Percentiles rank a stretch among this genome's conserved stretches.
These are phyloP conservation scores for Dryas alaskensis DNA, from an alignment of 306 rosid genomes.

Conservation along the genomic window DNA sequence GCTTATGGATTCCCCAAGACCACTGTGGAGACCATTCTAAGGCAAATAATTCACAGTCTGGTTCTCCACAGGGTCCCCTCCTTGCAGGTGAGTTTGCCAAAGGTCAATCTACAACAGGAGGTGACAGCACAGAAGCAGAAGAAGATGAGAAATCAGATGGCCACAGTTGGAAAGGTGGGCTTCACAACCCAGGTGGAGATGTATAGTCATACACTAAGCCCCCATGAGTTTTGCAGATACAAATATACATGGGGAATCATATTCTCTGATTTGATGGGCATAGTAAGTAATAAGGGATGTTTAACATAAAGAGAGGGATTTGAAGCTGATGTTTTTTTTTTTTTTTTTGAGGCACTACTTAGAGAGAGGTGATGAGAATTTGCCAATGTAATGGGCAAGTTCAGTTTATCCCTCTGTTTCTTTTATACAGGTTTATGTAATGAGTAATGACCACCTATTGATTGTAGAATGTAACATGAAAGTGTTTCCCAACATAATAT, in stretches of 20 bases:
- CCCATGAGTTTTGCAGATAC: slow-evolving; percentile 45
- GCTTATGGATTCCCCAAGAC: slow-evolving; percentile 42
- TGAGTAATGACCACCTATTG: slow-evolving; percentile 29
- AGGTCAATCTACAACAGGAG: slow-evolving; percentile 52
- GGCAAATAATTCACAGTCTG: slow-evolving; percentile 42
- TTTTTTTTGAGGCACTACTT: slow-evolving; percentile 21
- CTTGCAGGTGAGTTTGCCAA: slow-evolving; percentile 44
- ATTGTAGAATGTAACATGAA: slow-evolving; percentile 29
- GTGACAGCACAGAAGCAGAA: slow-evolving; percentile 58
- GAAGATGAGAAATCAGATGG: slow-evolving; percentile 80
- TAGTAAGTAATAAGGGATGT: slow-evolving; percentile 28
- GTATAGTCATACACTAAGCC: slow-evolving; percentile 25
- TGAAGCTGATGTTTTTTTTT: slow-evolving; percentile 13
- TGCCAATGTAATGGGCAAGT: slow-evolving; percentile 16
- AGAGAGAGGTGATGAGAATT: slow-evolving; percentile 30
- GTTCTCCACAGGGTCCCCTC: slow-evolving; percentile 78
- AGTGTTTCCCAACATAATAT: slow-evolving; percentile 8
- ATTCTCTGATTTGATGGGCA: slow-evolving; percentile 25
- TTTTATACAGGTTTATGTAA: slow-evolving; percentile 30
- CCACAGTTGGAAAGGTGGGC: slow-evolving; percentile 54
- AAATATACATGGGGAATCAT: slow-evolving; percentile 32
- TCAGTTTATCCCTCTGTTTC: slow-evolving; percentile 15
- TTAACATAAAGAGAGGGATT: slow-evolving; percentile 27
- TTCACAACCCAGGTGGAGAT: slow-evolving; percentile 41
- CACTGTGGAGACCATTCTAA: slow-evolving; percentile 47